phyloP scores from a whole-genome alignment of 805 yeast species.

The Metschnikowia lachancei region DNA sequence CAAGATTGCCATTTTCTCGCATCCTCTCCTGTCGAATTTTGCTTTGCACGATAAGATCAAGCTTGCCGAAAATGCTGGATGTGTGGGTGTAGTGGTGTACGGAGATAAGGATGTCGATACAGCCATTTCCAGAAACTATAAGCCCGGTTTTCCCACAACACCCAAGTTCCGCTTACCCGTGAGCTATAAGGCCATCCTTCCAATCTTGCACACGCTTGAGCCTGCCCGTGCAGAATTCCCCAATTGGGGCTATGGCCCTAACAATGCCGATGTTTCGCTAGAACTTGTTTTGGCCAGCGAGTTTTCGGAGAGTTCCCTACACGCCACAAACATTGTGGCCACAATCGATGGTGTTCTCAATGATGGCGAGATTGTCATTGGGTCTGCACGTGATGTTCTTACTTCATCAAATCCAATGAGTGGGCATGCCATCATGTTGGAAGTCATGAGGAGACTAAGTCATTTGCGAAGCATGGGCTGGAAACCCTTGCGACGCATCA shows the following conservation, averaged over 20 bases:
- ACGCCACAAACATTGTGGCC: conserved; percentile 33
- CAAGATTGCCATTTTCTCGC: conserved; percentile 31
- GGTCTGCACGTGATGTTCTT: conserved; percentile 39
- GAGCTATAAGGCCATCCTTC: conserved; percentile 13
- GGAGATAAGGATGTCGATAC: conserved; percentile 11
- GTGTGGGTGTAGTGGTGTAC: conserved; percentile 17
- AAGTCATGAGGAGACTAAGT: conserved; percentile 36
- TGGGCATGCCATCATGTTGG: conserved; percentile 40
- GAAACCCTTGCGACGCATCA: conserved; percentile 41
- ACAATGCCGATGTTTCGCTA: conserved; percentile 6
- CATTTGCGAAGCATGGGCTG: conserved; percentile 36
- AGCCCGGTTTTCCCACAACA: conserved; percentile 7
- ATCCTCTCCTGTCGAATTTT: conserved; percentile 5
- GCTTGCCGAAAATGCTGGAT: conserved; percentile 14
- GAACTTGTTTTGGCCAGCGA: conserved; percentile 9
- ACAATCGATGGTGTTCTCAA: conserved; percentile 35
- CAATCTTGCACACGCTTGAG: conserved; percentile 16
- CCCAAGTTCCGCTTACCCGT: conserved; percentile 17
- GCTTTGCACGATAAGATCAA: conserved; percentile 15
- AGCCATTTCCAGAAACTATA: conserved; percentile 16
- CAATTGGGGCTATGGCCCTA: conserved; percentile 16
- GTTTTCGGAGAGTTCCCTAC: conserved; percentile 1
- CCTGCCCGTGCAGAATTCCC: conserved; percentile 9
- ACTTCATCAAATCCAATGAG: conserved; percentile 38
- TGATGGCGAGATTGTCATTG: conserved; percentile 41